phyloP scores from a whole-genome alignment of 1,284 basidiomycete species.

The Marasmius oreades region DNA sequence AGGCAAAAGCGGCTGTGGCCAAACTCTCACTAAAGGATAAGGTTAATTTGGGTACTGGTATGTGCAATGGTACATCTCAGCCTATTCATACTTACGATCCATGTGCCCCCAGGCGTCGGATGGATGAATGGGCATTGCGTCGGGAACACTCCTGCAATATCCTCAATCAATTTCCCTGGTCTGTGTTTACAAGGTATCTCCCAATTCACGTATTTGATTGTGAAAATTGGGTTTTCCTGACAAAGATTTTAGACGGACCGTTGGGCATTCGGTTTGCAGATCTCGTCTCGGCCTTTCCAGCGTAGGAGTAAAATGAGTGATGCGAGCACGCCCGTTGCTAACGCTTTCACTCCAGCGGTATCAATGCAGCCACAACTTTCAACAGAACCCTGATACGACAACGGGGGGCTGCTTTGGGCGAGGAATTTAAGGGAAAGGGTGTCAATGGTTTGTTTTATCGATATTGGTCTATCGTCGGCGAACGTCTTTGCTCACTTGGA shows the following conservation, averaged over 20 bases:
- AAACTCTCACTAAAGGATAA: conserved; percentile 52
- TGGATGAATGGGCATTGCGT: conserved; percentile 55
- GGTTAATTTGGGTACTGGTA: conserved; percentile 55
- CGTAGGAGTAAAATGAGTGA: conserved; percentile 34
- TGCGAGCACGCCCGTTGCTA: background rate
- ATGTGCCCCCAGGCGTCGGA: conserved; percentile 30
- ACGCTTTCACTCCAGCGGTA: conserved; percentile 37
- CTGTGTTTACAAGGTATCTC: conserved; percentile 64
- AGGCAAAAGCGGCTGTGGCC: conserved; percentile 45
- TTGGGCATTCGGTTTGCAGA: conserved; percentile 65
- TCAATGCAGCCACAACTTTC: conserved; percentile 74
- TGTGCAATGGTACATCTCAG: conserved; percentile 8
- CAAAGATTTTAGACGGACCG: conserved; percentile 38
- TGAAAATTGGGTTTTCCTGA: background rate
- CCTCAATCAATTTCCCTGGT: conserved; percentile 60
- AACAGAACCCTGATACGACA: conserved; percentile 65
- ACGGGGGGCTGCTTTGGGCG: conserved; percentile 61
- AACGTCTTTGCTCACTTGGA: conserved; percentile 17
- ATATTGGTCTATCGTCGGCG: background rate
- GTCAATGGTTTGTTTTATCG: conserved; percentile 28
- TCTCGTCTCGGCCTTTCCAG: conserved; percentile 63
- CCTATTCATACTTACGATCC: background rate
- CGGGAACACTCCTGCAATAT: conserved; percentile 64
- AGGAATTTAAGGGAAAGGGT: conserved; percentile 70
- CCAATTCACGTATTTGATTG: conserved; percentile 2